These are phyloP conservation scores for Ophiocordyceps camponoti-leonardi DNA, from an alignment of 2,329 filamentous ascomycete genomes.

Conservation along the genomic window DNA sequence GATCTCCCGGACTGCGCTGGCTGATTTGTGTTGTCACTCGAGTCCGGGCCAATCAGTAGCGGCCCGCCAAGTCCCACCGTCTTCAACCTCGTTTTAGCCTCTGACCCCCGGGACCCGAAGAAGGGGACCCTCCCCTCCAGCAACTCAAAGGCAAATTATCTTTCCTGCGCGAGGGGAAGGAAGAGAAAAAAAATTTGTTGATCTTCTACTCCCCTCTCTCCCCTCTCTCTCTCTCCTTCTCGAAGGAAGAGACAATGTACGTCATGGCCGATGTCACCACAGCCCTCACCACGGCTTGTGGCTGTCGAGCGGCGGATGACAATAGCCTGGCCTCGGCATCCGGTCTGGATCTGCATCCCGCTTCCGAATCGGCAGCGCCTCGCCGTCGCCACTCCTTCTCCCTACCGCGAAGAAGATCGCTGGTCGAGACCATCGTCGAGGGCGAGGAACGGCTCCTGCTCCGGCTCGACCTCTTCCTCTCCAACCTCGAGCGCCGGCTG, in stretches of 20 bases:
- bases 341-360: conserved; percentile 18
- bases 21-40: no score
- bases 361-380: conserved; percentile 11
- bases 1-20: no score
- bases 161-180: no score
- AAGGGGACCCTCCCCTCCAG: no score
- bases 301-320: conserved; percentile 13
- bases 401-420: conserved; percentile 36
- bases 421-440: conserved; percentile 44
- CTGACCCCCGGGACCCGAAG: no score
- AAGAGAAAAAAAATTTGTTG: background rate
- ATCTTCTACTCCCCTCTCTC: background rate
- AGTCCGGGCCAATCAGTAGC: no score
- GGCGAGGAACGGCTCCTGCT: conserved; percentile 43
- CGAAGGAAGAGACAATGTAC: background rate
- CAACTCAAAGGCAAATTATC: no score
- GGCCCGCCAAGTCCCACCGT: no score
- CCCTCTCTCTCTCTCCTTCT: no score
- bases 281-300: conserved; percentile 19
- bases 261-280: conserved; percentile 21
- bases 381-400: conserved; percentile 41
- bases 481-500: conserved; percentile 71
- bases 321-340: conserved; percentile 18
- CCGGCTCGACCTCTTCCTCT: conserved; percentile 63
- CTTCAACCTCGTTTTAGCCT: no score